Base-by-base conservation (phyloP, 805 yeast species). In the Candida vartiovaarae region DNA sequence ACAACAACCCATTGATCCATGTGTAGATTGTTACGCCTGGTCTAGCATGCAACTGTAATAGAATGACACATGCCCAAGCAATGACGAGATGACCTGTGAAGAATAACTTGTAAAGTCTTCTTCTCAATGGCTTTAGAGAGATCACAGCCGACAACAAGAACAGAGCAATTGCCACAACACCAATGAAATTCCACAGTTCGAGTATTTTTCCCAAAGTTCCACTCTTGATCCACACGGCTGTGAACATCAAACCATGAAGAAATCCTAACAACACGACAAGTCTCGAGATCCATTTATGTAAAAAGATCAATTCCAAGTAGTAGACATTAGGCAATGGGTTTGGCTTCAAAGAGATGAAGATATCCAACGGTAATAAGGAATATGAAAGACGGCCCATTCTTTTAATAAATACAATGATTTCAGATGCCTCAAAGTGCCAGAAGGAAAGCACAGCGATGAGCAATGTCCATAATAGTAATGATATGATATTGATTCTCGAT, bases 261-360 rank as follows among this genome's bases (percentile, higher is more conserved):
- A 71, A 36, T 0, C 72, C 71, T 30, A 72, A 56, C 0, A 68
- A 47, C 1, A 79, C 56, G 24, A 82, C 71, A 2, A 79, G 33
- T 46, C 91, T 65, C 4, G 89, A 80, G 1, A 82, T 50, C 90
- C 91, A 83, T 53, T 82, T 82, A 57, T 84, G 95, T 7, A 84
- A 52, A 20, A 67, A 67, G 9, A 84, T 54, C 10, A 76, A 62
- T 41, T 75, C 76, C 46, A 81, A 58, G 53, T 84, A 84, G 41
- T 73, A 54, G 56, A 59, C 74, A 42, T 64, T 55, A 4, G 68
- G 69, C 42, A 72, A 55, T 33, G 73, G 72, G n/a, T 71, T 63
- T 2, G 88, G 87, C 43, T 82, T 66, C 10, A 82, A 52, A 2
- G 76, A 76, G 15, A 83, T 54, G 33, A 75, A 67, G 3, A 82